Evolutionary conservation across 176 grass and related monocot species (phyloP), one percentile per base, ranked within the genome.

Genomic region (Rhipidocladum racemiflorum): DNA sequence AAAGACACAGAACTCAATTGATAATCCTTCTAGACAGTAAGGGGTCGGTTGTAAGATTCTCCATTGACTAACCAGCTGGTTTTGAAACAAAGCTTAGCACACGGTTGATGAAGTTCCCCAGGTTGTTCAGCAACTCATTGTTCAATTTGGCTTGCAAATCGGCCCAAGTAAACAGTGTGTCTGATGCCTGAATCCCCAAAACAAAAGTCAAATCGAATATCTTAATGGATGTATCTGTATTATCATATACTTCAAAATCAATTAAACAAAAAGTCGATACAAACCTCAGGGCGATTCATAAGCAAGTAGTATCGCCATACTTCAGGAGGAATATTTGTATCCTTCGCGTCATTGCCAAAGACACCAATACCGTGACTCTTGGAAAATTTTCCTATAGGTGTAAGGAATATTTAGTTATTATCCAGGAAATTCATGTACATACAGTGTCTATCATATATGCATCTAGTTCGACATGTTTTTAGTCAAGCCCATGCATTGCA

Each of bases 261-360:
- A 69, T 74, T 39, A 54, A 88, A 85, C 42, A 77, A 68, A 79
- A 39, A 23, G n/a, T 79, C 38, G 65, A 48, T 55, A 92, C 73
- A 86, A 40, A 97, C 95, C 87, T 95, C 95, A 76, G 95, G 92
- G 39, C 90, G 87, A 84, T 97, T 97, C 79, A 89, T 97, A 65
- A 97, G 90, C 81, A 97, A 82, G 72, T 97, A 97, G 65, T 97
- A 94, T 66, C 95, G 85, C 95, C 95, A 97, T 61, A 97, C 92
- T 93, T 94, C 90, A 70, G 92, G 46, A 60, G 92, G 84, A 90
- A 97, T 93, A 53, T 93, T 80, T 67, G 95, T 97, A 81, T 83
- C 91, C 54, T 91, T 94, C 13, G 95, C 95, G 57, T 97, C 95
- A 68, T 93, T 97, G 75, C 95, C 92, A 93, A 97, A 97, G 70